Percentiles rank a stretch among this genome's conserved stretches.
These are phyloP conservation scores for Chrysosporium keratinophilum DNA, from an alignment of 2,329 filamentous ascomycete species.

Conservation along the genomic window DNA sequence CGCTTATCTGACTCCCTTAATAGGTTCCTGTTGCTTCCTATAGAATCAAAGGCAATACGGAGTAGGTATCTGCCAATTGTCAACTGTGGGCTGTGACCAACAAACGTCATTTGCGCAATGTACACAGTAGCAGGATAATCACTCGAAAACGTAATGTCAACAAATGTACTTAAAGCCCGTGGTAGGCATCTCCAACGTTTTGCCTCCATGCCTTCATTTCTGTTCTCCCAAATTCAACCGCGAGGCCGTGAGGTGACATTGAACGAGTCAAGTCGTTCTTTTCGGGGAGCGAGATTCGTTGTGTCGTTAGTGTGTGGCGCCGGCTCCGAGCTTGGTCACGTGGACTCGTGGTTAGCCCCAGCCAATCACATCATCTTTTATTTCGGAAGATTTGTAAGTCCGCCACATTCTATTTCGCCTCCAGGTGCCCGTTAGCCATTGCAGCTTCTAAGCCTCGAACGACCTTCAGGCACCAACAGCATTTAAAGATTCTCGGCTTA, in stretches of 20 bases:
- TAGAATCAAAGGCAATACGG: neutral
- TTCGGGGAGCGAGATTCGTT: neutral
- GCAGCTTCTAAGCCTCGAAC: no score
- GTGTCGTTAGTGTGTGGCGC: neutral
- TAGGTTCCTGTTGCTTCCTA: neutral
- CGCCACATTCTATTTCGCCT: neutral
- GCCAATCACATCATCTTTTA: neutral
- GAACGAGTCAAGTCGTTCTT: no score
- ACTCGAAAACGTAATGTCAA: neutral
- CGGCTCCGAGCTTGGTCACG: neutral
- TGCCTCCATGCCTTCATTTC: neutral
- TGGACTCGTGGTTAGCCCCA: neutral
- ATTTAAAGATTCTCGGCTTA: no score
- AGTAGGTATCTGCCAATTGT: constrained; percentile 5
- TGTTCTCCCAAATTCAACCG: neutral
- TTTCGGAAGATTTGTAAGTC: neutral
- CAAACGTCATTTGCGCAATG: neutral
- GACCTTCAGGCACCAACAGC: no score
- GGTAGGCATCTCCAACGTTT: neutral
- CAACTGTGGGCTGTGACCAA: constrained; percentile 1
- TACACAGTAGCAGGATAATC: neutral
- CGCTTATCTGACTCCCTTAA: neutral
- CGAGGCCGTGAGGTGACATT: no score
- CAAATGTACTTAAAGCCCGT: neutral
- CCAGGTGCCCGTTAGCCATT: no score